A percentile compares a stretch with the other conserved stretches of the same genome.
These are phyloP conservation scores for Leishmania tropica DNA, from an alignment of 208 protist species.

Conservation along the genomic window DNA sequence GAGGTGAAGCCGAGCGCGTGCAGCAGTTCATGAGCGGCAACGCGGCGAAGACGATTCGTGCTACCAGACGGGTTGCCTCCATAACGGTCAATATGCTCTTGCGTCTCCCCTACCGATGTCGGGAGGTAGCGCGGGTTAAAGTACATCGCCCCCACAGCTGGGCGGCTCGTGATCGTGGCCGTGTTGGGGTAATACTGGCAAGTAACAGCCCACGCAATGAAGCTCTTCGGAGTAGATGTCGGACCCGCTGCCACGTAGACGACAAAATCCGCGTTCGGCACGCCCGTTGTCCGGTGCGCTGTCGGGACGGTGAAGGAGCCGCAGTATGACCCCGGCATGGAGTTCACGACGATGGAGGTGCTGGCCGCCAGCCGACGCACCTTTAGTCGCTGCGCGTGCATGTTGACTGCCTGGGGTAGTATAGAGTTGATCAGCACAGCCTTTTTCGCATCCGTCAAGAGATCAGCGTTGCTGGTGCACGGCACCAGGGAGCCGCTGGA, in stretches of 20 bases:
- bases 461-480: slow-evolving; percentile 26
- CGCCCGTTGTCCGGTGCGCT: slow-evolving; percentile 41
- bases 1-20: slow-evolving; percentile 84
- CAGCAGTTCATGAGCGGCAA: slow-evolving; percentile 73
- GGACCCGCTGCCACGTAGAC: slow-evolving; percentile 66
- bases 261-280: slow-evolving; percentile 56
- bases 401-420: slow-evolving; percentile 45
- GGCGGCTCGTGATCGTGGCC: slow-evolving; percentile 13
- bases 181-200: slow-evolving; percentile 35
- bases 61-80: slow-evolving; percentile 10
- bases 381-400: slow-evolving; percentile 49
- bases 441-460: slow-evolving; percentile 50
- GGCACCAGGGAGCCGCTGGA: slow-evolving; percentile 23
- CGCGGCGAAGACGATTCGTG: slow-evolving; percentile 11
- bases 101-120: slow-evolving; percentile 1
- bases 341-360: slow-evolving; percentile 18
- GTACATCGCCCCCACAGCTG: slow-evolving; percentile 53
- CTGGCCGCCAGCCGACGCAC: slow-evolving; percentile 24
- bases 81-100: neutral
- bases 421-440: slow-evolving; percentile 24
- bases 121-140: slow-evolving; percentile 20
- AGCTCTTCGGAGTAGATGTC: slow-evolving; percentile 7
- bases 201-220: slow-evolving; percentile 46
- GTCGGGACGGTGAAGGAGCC: slow-evolving; percentile 45
- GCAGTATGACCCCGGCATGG: slow-evolving; percentile 15